Conservation (phyloP, 179 eudicot genomes). For the Beta macrorhiza region DNA sequence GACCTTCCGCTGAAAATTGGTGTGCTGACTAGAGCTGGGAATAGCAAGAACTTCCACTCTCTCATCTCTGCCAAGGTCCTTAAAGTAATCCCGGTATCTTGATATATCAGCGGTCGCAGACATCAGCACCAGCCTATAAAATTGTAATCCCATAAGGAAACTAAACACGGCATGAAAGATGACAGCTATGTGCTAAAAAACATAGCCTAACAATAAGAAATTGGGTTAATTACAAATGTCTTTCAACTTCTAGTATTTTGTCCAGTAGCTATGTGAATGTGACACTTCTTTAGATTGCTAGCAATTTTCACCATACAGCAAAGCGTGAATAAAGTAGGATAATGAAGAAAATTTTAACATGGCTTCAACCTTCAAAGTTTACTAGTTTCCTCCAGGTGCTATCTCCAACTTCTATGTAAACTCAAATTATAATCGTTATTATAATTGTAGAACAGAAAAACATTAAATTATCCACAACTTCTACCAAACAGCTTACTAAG, state of each 20-base stretch:
- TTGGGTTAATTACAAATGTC: not conserved
- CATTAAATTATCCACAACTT: not conserved
- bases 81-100: conserved; percentile 80
- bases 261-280: not conserved
- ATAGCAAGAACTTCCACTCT: conserved; percentile 91
- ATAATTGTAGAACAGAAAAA: not conserved
- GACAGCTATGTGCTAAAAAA: not conserved
- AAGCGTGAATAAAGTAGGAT: not conserved
- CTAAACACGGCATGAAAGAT: not conserved
- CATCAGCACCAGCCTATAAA: conserved; percentile 84
- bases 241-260: not conserved
- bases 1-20: conserved; percentile 61
- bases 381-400: not conserved
- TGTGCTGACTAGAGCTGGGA: conserved; percentile 60
- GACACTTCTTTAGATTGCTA: not conserved
- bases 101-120: conserved; percentile 93
- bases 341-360: not conserved
- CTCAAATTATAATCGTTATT: not conserved
- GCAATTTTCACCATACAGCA: not conserved
- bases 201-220: conserved; percentile 2
- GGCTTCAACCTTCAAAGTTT: not conserved
- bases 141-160: conserved; percentile 17
- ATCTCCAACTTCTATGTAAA: not conserved
- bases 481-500: not conserved
- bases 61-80: conserved; percentile 83